Evolutionary conservation across 164 flowering plant species (phyloP), one percentile per base, ranked within the genome.

Genomic region (Aristolochia fimbriata): DNA sequence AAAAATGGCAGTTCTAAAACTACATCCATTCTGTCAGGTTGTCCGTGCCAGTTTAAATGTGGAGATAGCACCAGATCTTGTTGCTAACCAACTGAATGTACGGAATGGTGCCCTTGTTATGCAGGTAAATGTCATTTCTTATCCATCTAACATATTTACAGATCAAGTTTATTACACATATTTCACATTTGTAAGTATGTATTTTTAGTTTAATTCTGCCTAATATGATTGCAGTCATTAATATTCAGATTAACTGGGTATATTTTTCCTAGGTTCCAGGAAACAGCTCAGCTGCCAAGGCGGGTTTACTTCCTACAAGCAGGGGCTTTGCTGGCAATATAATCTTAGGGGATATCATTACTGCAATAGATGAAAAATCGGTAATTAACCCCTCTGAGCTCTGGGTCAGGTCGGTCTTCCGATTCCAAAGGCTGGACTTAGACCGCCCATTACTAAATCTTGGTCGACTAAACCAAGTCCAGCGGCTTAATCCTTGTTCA

Each of bases 271-370:
- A 92, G 97, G 91, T 92, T 60, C 96, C 88, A 20, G 78, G 60
- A 64, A 81, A 81, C 65, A 81, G 97, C 74, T 63, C 73, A 62
- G 96, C 90, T 53, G 93, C 88, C 53, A 84, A 87, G 74, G 93
- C 87, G 56, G 96, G 98, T 22, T 27, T 92, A 62, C 74, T 71
- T 63, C 80, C 98, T 17, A 92, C 94, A 6, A 73, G 82, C 4
- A 81, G 96, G 73, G 96, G 98, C 23, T 87, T 92, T 73, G 86
- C 96, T 55, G 97, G 98, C 49, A 92, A 84, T 55, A 87, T 92
- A 47, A 43, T 89, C 21, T 86, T 87, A 15, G 97, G 96, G 17
- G 98, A 92, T 62, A 73, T 92, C 57, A 92, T 89, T 57, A 71
- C 78, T 57, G 91, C 89, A 23, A 82, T 92, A 30, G 85, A 89